Percentiles rank a stretch among this genome's conserved stretches.
Evolutionary conservation across 495 filamentous ascomycete species (phyloP).

Genomic region (Bacidia rubella): DNA sequence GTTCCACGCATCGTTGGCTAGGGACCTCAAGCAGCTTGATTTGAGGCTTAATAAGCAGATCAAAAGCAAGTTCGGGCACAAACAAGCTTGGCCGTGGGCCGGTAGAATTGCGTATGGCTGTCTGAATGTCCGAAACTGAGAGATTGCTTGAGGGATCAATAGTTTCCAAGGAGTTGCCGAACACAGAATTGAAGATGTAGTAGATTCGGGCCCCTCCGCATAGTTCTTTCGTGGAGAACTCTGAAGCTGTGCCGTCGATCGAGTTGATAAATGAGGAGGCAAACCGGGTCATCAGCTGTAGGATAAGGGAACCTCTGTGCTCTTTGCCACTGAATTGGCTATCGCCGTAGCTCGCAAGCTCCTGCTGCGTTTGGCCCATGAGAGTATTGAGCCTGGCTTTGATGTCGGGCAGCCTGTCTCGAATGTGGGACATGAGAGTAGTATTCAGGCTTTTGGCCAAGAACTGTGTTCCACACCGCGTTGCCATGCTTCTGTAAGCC

Average conservation of each 20-base stretch:
- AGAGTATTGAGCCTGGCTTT: slow-evolving; percentile 94
- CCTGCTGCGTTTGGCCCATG: slow-evolving; percentile 98
- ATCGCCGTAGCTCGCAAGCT: slow-evolving; percentile 94
- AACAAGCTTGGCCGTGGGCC: slow-evolving; percentile 91
- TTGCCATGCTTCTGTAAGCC: slow-evolving; percentile 91
- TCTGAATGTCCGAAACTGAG: slow-evolving; percentile 91
- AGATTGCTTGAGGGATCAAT: slow-evolving; percentile 94
- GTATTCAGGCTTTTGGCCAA: slow-evolving; percentile 89
- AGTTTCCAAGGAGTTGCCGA: slow-evolving; percentile 89
- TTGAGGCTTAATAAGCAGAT: slow-evolving; percentile 93
- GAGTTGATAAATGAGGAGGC: slow-evolving; percentile 96
- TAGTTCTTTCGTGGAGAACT: slow-evolving; percentile 97
- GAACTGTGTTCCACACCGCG: slow-evolving; percentile 87
- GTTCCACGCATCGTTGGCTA: slow-evolving; percentile 89
- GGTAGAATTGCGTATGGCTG: slow-evolving; percentile 95
- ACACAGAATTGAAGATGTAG: slow-evolving; percentile 99
- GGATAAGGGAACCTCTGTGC: slow-evolving; percentile 83
- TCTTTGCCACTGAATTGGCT: slow-evolving; percentile 97
- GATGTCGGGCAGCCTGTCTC: slow-evolving; percentile 90
- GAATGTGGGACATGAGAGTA: slow-evolving; percentile 92
- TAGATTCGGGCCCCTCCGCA: slow-evolving; percentile 96
- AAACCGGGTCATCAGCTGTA: slow-evolving; percentile 97
- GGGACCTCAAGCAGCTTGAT: slow-evolving; percentile 95
- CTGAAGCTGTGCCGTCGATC: slow-evolving; percentile 94
- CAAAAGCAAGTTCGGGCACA: slow-evolving; percentile 94